Base-by-base conservation (phyloP, 345 rosid genomes). In the Stellera chamaejasme region DNA sequence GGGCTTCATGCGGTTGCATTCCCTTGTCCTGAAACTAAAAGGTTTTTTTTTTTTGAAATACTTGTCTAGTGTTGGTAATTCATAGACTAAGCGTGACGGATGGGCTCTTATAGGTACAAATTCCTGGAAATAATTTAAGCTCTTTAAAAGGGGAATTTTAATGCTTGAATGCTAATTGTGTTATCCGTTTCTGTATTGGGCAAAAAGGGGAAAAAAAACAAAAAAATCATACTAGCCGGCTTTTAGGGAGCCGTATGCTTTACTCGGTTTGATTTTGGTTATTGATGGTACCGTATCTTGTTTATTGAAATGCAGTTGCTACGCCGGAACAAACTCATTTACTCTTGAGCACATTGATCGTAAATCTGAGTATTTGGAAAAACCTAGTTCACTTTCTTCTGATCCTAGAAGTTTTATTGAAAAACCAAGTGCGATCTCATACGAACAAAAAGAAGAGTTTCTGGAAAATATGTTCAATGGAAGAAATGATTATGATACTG, bases 391-490 rank as follows among this genome's bases (percentile, higher is more conserved):
- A 32, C 39, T 32, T 32, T 8, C 39, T 32, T 32, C 39, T 4
- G 39, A 32, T 5, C 39, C 39, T 32, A 32, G 39, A 32, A 47
- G 19, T 58, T 32, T 8, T 42, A 11, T 28, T 12, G 19, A 13
- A 4, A 55, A 48, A 54, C 27, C 54, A 12, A 54, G 52, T 54
- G 25, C 58, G 2, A 23, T 11, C 9, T 4, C 16, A 44, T 19
- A 25, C 50, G 48, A 55, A 55, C 28, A 46, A 14, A 58, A 59
- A 43, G 58, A 72, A 27, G 74, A 79, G 44, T 49, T 52, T 50
- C 25, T 54, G 72, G 81, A 65, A 14, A 77, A 67, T 55, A 76
- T 19, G 32, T 13, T 59, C 54, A 16, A 48, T 45, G 65, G 26
- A 52, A 61, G 11, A 32, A 54, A 61, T 14, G 61, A 53, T 32